Evolutionary conservation across 805 yeast genomes (phyloP).

Genomic region (Diddensiella transvaalensis): DNA sequence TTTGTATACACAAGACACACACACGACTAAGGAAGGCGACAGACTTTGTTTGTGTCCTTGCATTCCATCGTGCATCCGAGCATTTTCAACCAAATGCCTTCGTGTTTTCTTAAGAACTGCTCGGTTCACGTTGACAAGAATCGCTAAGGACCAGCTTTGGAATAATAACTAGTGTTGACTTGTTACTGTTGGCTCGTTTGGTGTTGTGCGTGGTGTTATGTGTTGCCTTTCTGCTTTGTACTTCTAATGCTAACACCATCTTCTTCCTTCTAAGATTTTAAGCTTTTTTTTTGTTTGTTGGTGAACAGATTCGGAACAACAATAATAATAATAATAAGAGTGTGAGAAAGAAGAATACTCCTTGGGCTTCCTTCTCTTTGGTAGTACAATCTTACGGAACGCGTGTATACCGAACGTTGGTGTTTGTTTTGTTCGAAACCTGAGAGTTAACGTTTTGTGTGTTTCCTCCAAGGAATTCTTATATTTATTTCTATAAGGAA

Average conservation of each 20-base stretch:
- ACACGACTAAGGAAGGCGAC: too few relatives aligned
- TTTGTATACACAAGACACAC: too few relatives aligned
- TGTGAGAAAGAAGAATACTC: neutral
- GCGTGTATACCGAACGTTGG: neutral
- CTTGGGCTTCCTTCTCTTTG: neutral
- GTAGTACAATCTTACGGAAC: neutral
- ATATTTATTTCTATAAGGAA: too few relatives aligned
- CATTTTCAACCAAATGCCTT: too few relatives aligned
- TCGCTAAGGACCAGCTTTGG: too few relatives aligned
- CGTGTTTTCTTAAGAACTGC: too few relatives aligned
- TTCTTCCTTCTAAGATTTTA: constrained; percentile 1
- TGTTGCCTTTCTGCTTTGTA: neutral
- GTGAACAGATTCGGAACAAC: neutral
- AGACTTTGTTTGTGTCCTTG: too few relatives aligned
- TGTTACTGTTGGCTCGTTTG: neutral
- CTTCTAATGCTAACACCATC: constrained; percentile 23
- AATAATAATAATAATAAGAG: neutral
- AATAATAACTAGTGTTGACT: neutral
- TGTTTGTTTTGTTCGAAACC: neutral
- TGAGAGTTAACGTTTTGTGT: too few relatives aligned
- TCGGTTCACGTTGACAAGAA: too few relatives aligned
- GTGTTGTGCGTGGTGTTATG: neutral
- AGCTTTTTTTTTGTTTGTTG: constrained; percentile 3
- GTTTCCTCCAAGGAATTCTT: too few relatives aligned
- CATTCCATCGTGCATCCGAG: too few relatives aligned